Base-by-base conservation (phyloP, 106 monocot genomes). In the Dendrobium chrysotoxum region DNA sequence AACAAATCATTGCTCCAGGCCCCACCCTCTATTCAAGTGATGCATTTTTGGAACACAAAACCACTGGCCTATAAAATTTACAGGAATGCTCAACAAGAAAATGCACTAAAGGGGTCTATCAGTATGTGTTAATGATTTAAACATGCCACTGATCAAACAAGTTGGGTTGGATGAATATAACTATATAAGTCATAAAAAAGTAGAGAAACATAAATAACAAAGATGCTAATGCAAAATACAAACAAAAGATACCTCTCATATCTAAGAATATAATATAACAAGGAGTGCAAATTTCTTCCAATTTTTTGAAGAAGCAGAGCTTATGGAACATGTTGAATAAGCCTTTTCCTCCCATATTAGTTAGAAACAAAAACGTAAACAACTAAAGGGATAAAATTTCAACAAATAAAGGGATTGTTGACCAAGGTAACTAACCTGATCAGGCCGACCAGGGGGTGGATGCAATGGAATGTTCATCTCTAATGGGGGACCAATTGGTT, bases 401-500 rank as follows among this genome's bases (percentile, higher is more conserved):
- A 74, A 4, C 26, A 47, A 41, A 47, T 26, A 12, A 46, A 46
- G 23, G 3, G 23, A 76, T 46, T 46, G 3, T 76, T 76, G 10
- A 58, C 18, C 2, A 42, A 5, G 26, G 40, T 61, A 61, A n/a
- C 41, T 86, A 40, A 95, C 98, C 81, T 88, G 91, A 75, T 95
- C 88, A 75, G 95, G 91, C 26, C 47, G 87, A 75, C 91, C 88
- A 71, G 95, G 98, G 38, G 92, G 98, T 16, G 75, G 84, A 45
- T 74, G 83, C 66, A 98, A 68, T 21, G 95, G 95, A 58, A 95
- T 84, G 77, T 91, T 92, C 82, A 98, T 65, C 46, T 98, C 91
- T 57, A 98, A 79, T 40, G 98, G 98, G 15, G 98, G 98, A 31
- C 98, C 98, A 77, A 95, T 80, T 67, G 90, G 92, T 79, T 98